Base-by-base conservation (phyloP, 805 yeast genomes). In the Metschnikowia reukaufii region DNA sequence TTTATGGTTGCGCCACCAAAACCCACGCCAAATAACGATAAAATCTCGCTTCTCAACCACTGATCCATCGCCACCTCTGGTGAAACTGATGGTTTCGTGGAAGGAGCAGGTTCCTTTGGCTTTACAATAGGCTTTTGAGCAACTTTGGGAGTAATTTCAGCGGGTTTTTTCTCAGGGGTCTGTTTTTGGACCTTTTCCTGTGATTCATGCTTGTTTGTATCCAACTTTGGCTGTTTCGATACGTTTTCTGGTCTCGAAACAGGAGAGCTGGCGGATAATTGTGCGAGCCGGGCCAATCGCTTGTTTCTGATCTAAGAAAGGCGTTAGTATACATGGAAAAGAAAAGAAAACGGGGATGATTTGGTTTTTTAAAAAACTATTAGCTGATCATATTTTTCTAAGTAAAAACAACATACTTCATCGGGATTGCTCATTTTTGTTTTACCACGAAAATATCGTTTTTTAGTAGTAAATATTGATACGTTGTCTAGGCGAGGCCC, bases 271-370 rank as follows among this genome's bases (percentile, higher is more conserved):
- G 36, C 39, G 39, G 53, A 49, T 16, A 29, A n/a, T 41, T 49
- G 53, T 17, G 57, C 72, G 47, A 81, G 66, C 48, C 71, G 72
- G 4, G 86, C 86, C 52, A 81, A 64, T 37, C 86, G 62, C 52
- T 76, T 77, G 42, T 76, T 76, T 47, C 81, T 66, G 21, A 77
- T 77, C 77, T 74, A 49, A 42, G 25, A 5, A 27, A 27, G n/a
- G 19, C 15, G 47, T 43, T 43, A 43, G 42, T 15, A 37, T 27
- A 9, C 7, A 7, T 36, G n/a, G 39, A 8, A 3, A 4, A 18
- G n/a, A n/a, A n/a, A n/a, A n/a, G n/a, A n/a, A n/a, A n/a, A n/a
- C n/a, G n/a, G n/a, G n/a, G n/a, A n/a, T n/a, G n/a, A n/a, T n/a
- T n/a, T n/a, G n/a, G n/a, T n/a, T n/a, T n/a, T n/a, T n/a, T n/a